A percentile compares a stretch with the other conserved stretches of the same genome.
Conservation (phyloP, 495 filamentous ascomycete species). For the Tuber borchii region DNA sequence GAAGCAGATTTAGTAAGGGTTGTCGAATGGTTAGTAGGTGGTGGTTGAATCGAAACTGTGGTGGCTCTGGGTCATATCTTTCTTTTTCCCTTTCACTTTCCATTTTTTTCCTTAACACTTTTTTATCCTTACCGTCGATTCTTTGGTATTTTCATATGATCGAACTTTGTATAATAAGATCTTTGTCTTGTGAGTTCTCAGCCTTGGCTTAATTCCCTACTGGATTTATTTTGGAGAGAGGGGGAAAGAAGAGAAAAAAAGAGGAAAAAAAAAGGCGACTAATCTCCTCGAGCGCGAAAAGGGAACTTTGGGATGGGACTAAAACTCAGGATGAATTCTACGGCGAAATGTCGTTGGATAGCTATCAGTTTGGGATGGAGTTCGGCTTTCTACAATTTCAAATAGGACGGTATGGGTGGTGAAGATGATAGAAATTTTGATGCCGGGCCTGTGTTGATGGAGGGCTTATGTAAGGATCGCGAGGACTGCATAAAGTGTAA, state of each 20-base stretch:
- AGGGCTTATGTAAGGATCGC: not conserved
- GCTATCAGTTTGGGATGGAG: constrained; percentile 2
- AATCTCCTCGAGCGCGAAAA: not conserved
- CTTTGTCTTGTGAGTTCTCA: constrained; percentile 5
- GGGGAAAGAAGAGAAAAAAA: not conserved
- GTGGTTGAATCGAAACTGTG: constrained; percentile 15
- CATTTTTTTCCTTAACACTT: constrained; percentile 4
- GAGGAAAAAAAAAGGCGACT: not conserved
- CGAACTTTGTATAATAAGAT: constrained; percentile 4
- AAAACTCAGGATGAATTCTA: not conserved
- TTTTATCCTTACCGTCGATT: not conserved
- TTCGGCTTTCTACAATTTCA: not conserved
- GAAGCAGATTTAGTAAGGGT: constrained; percentile 1
- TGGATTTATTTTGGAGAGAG: not conserved
- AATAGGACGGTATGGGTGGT: not conserved
- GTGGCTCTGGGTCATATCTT: constrained; percentile 8
- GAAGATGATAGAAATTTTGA: not conserved
- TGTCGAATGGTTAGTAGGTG: constrained; percentile 1
- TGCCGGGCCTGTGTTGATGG: not conserved
- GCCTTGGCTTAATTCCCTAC: not conserved
- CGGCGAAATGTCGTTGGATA: not conserved
- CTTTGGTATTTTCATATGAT: not conserved
- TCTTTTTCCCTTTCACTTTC: constrained; percentile 13
- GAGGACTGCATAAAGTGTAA: not conserved
- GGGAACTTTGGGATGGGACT: not conserved